Evolutionary conservation across 2,329 filamentous ascomycete species (phyloP).

Genomic region (Pseudopyricularia cyperi): DNA sequence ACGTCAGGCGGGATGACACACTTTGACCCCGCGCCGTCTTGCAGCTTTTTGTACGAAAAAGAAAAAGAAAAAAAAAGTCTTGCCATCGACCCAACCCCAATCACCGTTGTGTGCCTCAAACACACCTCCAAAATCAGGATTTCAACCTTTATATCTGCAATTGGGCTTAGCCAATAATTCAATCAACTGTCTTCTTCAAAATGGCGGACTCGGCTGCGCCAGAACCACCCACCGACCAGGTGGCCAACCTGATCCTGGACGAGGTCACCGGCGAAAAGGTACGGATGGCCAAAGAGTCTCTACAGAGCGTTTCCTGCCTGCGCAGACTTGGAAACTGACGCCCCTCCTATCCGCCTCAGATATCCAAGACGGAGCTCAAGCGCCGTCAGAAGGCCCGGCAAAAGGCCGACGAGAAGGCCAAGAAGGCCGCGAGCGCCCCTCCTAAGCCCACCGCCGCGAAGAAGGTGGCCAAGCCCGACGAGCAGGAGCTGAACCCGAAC

Average conservation of each 20-base stretch:
- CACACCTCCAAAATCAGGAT: too few relatives aligned
- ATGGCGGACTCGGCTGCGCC: conserved; percentile 2
- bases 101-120: background rate
- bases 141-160: too few relatives aligned
- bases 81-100: background rate
- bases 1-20: background rate
- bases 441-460: conserved; percentile 35
- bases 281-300: background rate
- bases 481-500: conserved; percentile 44
- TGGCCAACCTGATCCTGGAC: conserved; percentile 72
- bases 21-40: background rate
- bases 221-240: conserved; percentile 27
- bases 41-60: background rate
- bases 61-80: background rate
- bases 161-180: background rate
- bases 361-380: conserved; percentile 85
- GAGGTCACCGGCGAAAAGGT: conserved; percentile 77
- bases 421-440: conserved; percentile 55
- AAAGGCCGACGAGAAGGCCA: conserved; percentile 76
- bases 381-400: conserved; percentile 86
- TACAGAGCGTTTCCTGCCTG: background rate
- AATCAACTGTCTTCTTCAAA: background rate
- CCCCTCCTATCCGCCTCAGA: conserved; percentile 24
- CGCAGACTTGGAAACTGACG: conserved; percentile 5
- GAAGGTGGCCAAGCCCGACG: conserved; percentile 42